Base-by-base conservation (phyloP, 805 yeast species). In the Hanseniaspora lachancei region DNA sequence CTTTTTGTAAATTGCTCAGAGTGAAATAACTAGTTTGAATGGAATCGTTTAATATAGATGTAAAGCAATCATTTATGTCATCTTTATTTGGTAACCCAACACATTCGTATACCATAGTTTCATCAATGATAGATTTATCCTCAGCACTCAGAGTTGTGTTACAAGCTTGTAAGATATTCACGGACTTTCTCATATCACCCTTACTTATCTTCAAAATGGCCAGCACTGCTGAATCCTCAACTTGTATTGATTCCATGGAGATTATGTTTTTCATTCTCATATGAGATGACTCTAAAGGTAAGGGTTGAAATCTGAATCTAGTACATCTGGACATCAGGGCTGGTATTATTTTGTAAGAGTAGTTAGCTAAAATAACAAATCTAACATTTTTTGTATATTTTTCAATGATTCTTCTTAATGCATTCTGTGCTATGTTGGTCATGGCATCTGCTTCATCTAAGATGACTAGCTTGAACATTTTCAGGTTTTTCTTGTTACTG, bases 101-200 rank as follows among this genome's bases (percentile, higher is more conserved):
- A 66, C 97, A 89, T 60, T 89, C 96, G 67, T 87, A 93, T 39
- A 93, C 82, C 81, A 86, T 82, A 55, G 80, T 81, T 34, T 77
- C 78, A 32, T 83, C 77, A 42, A 93, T 84, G 32, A 35, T 39
- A 1, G 34, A 15, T 39, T 55, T 43, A 13, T 49, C 54, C 5
- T 43, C 57, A 6, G 49, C 23, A 36, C 78, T 80, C 20, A 78
- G 65, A 1, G 95, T 86, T 0, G 96, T 89, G 59, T 84, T 79
- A 68, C 97, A 87, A 0, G 97, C 95, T 69, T 93, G 99, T 57
- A 93, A 70, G 5, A 93, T 96, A 64, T 93, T 93, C 62, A 93
- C 74, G 0, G 95, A 95, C 51, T 86, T 79, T 72, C 99, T 80
- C 98, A 93, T 93, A 68, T 93, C 99, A 53, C 99, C 99, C 57